Evolutionary conservation across 768 basidiomycete species (phyloP).

Genomic region (Termitomyces sp.): DNA sequence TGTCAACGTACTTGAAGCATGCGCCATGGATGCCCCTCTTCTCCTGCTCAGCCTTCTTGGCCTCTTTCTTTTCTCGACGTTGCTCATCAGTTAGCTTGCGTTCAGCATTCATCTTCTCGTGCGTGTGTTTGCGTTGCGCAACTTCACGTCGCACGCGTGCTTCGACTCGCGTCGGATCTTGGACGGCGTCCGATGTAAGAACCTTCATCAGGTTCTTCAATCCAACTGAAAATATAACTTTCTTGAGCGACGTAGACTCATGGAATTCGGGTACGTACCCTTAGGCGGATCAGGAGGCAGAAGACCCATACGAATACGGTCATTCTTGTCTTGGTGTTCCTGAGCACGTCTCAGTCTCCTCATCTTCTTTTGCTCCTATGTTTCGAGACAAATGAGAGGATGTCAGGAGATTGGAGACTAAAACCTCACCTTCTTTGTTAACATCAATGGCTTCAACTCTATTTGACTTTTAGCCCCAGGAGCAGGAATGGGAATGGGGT

Average conservation of each 20-base stretch:
- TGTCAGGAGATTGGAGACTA: not conserved
- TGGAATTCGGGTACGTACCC: conserved; percentile 40
- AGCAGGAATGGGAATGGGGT: conserved; percentile 94
- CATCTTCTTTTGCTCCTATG: conserved; percentile 93
- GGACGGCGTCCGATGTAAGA: conserved; percentile 91
- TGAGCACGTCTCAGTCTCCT: conserved; percentile 82
- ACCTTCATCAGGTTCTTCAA: conserved; percentile 97
- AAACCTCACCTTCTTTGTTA: conserved; percentile 76
- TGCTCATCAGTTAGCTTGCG: conserved; percentile 92
- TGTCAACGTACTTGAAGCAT: conserved; percentile 77
- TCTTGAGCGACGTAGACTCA: not conserved
- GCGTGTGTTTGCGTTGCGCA: conserved; percentile 78
- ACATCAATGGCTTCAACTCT: conserved; percentile 78
- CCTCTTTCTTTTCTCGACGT: conserved; percentile 79
- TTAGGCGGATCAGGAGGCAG: conserved; percentile 94
- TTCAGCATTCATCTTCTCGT: conserved; percentile 92
- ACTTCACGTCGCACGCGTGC: conserved; percentile 93
- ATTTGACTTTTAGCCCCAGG: conserved; percentile 81
- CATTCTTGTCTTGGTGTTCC: conserved; percentile 90
- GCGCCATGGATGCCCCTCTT: conserved; percentile 78
- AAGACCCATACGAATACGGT: conserved; percentile 93
- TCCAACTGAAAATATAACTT: conserved; percentile 53
- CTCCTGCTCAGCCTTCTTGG: conserved; percentile 84
- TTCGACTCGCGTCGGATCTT: conserved; percentile 97
- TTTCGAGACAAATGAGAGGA: conserved; percentile 12